phyloP scores from a whole-genome alignment of 257 asterid species.

The Scutellaria baicalensis region DNA sequence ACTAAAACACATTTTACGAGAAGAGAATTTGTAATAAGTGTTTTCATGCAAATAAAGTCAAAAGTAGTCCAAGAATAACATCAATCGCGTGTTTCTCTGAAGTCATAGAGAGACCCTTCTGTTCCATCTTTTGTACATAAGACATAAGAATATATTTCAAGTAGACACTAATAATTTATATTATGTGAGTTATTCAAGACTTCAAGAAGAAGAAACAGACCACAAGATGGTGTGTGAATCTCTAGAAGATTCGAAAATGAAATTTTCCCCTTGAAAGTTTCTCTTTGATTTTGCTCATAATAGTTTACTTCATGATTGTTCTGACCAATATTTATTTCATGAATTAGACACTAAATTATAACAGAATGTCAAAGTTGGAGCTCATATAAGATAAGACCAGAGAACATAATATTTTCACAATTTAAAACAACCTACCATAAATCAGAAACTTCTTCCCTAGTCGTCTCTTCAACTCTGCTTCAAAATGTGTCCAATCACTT shows the following conservation, averaged over 20 bases:
- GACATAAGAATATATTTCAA: background rate
- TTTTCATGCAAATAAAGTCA: background rate
- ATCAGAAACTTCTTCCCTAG: constrained; percentile 70
- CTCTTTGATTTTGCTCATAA: background rate
- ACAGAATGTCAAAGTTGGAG: background rate
- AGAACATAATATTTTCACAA: background rate
- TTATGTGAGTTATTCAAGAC: background rate
- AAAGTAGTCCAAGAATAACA: constrained; percentile 1
- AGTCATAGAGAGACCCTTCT: background rate
- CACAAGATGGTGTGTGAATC: no score
- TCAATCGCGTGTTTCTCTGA: background rate
- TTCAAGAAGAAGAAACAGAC: background rate
- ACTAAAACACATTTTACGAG: background rate
- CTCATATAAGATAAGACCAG: background rate
- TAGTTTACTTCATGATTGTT: background rate
- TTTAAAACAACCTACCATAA: constrained; percentile 40
- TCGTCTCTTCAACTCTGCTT: constrained; percentile 69
- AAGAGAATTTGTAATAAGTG: background rate
- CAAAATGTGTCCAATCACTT: constrained; percentile 81
- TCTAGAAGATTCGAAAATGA: background rate
- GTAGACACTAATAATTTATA: background rate
- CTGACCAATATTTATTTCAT: background rate
- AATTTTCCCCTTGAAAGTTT: background rate
- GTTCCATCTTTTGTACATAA: background rate
- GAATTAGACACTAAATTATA: background rate